Evolutionary conservation across 495 filamentous ascomycete genomes (phyloP).

Genomic region (Penicillium psychrofluorescens): DNA sequence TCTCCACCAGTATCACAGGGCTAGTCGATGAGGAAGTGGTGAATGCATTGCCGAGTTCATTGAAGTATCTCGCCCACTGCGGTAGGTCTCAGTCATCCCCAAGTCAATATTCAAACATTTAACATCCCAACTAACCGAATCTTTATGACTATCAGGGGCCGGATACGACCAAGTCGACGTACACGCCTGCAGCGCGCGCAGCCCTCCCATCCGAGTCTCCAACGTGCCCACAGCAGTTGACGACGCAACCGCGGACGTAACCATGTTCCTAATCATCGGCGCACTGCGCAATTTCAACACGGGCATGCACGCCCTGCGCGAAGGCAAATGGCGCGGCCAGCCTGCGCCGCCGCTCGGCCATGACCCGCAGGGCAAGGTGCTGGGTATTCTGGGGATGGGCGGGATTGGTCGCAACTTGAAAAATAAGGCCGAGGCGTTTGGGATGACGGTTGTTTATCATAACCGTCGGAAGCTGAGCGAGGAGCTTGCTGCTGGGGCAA

Average conservation of each 20-base stretch:
- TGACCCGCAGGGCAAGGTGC: conserved; percentile 57
- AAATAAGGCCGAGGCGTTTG: conserved; percentile 50
- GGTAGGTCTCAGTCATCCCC: conserved; percentile 19
- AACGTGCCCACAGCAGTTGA: conserved; percentile 78
- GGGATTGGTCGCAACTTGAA: conserved; percentile 66
- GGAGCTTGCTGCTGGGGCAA: conserved; percentile 51
- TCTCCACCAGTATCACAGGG: conserved; percentile 60
- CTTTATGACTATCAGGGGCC: conserved; percentile 38
- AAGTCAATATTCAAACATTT: too few species aligned
- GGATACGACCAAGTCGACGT: conserved; percentile 80
- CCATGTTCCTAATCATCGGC: conserved; percentile 70
- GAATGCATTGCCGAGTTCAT: conserved; percentile 44
- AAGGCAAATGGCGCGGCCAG: conserved; percentile 50
- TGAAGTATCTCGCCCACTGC: conserved; percentile 50
- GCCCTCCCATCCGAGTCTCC: conserved; percentile 55
- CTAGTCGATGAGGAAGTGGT: conserved; percentile 59
- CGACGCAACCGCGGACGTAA: conserved; percentile 73
- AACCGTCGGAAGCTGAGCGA: conserved; percentile 50
- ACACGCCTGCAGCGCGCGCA: conserved; percentile 56
- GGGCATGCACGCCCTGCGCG: conserved; percentile 52
- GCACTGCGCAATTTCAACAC: conserved; percentile 65
- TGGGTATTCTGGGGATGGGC: conserved; percentile 81
- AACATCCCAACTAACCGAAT: background rate
- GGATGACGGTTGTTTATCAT: conserved; percentile 63
- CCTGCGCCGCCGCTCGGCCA: conserved; percentile 45